Conservation (phyloP, 2,329 filamentous ascomycete species). For the Thermothelomyces thermophilus region DNA sequence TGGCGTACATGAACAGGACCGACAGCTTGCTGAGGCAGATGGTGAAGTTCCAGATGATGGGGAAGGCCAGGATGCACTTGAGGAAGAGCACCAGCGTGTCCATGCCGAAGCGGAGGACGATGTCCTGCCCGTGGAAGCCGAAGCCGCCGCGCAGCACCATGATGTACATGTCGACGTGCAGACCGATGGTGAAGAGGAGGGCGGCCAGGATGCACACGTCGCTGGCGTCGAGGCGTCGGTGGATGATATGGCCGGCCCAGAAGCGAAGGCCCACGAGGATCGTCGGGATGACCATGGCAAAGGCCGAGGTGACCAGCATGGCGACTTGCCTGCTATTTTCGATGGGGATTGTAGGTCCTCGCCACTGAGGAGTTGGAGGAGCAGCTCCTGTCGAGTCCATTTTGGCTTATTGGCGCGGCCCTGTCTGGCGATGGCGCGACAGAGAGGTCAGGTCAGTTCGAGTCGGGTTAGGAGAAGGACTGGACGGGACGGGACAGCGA, state of each 20-base stretch:
- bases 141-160: slow-evolving; percentile 4
- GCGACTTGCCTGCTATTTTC: not conserved
- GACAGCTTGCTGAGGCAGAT: slow-evolving; percentile 9
- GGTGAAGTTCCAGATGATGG: slow-evolving; percentile 6
- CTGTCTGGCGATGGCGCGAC: no score
- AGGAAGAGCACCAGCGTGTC: slow-evolving; percentile 4
- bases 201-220: not conserved
- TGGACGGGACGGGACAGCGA: no score
- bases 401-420: no score
- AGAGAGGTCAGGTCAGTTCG: no score
- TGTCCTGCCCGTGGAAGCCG: slow-evolving; percentile 1
- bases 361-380: not conserved
- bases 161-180: slow-evolving; percentile 5
- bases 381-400: not conserved
- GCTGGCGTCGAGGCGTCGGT: slow-evolving; percentile 1
- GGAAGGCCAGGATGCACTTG: slow-evolving; percentile 5
- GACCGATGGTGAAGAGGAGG: slow-evolving; percentile 4
- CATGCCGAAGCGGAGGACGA: slow-evolving; percentile 1
- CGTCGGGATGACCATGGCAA: not conserved
- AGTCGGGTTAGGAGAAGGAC: no score
- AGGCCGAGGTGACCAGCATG: not conserved
- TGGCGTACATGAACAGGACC: slow-evolving; percentile 5
- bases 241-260: not conserved
- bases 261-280: slow-evolving; percentile 1
- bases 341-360: not conserved